Base-by-base conservation (phyloP, 768 basidiomycete genomes). In the Termitomyces sp. region DNA sequence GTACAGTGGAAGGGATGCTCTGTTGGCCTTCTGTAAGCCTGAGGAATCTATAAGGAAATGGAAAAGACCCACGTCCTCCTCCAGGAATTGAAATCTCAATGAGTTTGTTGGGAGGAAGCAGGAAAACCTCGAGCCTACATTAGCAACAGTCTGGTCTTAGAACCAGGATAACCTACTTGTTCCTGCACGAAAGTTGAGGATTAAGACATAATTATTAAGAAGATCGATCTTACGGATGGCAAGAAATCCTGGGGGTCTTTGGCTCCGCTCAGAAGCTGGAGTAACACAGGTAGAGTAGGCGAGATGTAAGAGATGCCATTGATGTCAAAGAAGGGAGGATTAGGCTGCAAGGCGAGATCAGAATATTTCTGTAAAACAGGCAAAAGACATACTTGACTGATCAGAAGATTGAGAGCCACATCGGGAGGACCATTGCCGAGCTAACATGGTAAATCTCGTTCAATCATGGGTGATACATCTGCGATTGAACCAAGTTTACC, bases 181-280 rank as follows among this genome's bases (percentile, higher is more conserved):
- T 65, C 60, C 54, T 62, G 8, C 7, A 48, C 3, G 37, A 17
- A 12, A 7, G 14, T 35, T 34, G 47, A 48, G 34, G 1, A 7
- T 9, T 15, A 22, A 47, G 32, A 34, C 15, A 22, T 32, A 10
- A 1, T 10, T 24, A 9, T 35, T 17, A 8, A 6, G 6, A 24
- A 35, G 21, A 47, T 6, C 10, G 34, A 48, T 17, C 46, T 22
- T 35, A 48, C 62, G 2, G 68, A 61, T 4, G 81, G 82, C 54
- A 81, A 64, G 37, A 82, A 68, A 21, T 80, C 73, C 14, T 68
- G 59, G 1, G 81, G 74, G 9, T 48, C 34, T 24, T 48, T 48
- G 21, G 75, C 74, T 3, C 80, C 81, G 46, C 74, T 81, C 32
- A 82, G 68, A 34, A 83, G 75, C 52, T 82, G 80, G 40, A 82